Evolutionary conservation across 805 yeast genomes (phyloP).

Genomic region (Wickerhamiella cacticola): DNA sequence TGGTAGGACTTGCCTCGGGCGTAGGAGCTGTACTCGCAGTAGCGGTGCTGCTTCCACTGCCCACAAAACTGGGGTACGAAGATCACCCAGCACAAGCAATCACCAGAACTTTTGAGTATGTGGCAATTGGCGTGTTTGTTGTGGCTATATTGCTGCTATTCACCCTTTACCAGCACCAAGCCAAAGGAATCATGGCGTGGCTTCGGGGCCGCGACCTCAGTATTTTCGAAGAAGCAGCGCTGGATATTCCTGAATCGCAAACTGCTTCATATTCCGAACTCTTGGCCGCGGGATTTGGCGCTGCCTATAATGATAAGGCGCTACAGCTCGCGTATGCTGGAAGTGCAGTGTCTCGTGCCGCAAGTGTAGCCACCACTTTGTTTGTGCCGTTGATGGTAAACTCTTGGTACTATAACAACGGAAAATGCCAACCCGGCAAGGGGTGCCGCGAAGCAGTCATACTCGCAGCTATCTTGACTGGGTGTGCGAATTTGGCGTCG

Average conservation of each 20-base stretch:
- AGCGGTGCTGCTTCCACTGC: constrained; percentile 42
- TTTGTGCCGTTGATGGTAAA: constrained; percentile 56
- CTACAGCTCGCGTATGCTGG: constrained; percentile 49
- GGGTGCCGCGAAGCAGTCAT: constrained; percentile 52
- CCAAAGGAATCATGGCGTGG: constrained; percentile 27
- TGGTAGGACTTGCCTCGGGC: constrained; percentile 52
- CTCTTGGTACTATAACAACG: constrained; percentile 40
- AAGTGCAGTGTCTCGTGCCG: constrained; percentile 50
- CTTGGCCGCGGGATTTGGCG: constrained; percentile 37
- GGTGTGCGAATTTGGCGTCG: constrained; percentile 48
- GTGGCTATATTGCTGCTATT: constrained; percentile 31
- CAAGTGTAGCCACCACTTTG: constrained; percentile 45
- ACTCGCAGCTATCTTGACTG: constrained; percentile 55
- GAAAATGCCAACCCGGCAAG: constrained; percentile 34
- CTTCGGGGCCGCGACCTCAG: constrained; percentile 22
- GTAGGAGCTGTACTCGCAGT: constrained; percentile 59
- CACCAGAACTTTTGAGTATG: constrained; percentile 37
- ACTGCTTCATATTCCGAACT: constrained; percentile 31
- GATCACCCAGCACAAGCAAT: constrained; percentile 36
- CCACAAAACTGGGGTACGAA: constrained; percentile 36
- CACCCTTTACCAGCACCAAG: constrained; percentile 37
- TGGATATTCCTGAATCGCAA: constrained; percentile 20
- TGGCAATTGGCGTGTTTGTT: constrained; percentile 11
- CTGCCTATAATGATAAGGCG: constrained; percentile 36
- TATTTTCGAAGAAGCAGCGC: constrained; percentile 26